These are phyloP conservation scores for Neocallimastix lanati DNA, from an alignment of 192 early-diverging fungal genomes.

Conservation along the genomic window DNA sequence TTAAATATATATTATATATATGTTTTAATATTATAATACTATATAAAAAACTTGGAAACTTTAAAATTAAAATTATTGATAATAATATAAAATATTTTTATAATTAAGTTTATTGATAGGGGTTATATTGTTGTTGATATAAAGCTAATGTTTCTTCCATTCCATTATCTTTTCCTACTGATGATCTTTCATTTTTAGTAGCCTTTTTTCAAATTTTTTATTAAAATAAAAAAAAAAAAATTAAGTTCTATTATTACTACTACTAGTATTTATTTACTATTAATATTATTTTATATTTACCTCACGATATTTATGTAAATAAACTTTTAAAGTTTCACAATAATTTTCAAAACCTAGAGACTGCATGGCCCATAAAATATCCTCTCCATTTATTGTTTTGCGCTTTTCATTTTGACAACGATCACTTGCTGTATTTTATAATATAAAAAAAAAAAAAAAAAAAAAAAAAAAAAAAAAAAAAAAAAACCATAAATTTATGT, in stretches of 20 bases:
- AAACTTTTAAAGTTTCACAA: slow-evolving; percentile 70
- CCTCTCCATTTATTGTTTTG: slow-evolving; percentile 96
- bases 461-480: background rate
- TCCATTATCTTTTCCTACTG: background rate
- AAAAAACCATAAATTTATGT: no score
- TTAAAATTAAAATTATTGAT: no score
- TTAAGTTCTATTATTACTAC: no score
- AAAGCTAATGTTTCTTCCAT: background rate
- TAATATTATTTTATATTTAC: slow-evolving; percentile 14
- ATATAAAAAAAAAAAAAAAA: background rate
- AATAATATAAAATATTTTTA: no score
- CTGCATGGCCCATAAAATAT: slow-evolving; percentile 95
- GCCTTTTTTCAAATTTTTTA: no score
- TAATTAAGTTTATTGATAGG: no score
- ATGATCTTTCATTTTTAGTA: background rate
- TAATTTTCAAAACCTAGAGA: slow-evolving; percentile 97
- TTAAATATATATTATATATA: no score
- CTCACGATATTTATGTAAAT: slow-evolving; percentile 76
- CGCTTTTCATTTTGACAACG: slow-evolving; percentile 85
- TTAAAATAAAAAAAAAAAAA: no score
- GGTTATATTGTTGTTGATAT: background rate
- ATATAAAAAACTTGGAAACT: no score
- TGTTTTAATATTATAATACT: no score
- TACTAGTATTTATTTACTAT: no score
- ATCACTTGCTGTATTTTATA: slow-evolving; percentile 53